Evolutionary conservation across 1,139 yeast genomes (phyloP).

Genomic region (Taiozyma sp.): DNA sequence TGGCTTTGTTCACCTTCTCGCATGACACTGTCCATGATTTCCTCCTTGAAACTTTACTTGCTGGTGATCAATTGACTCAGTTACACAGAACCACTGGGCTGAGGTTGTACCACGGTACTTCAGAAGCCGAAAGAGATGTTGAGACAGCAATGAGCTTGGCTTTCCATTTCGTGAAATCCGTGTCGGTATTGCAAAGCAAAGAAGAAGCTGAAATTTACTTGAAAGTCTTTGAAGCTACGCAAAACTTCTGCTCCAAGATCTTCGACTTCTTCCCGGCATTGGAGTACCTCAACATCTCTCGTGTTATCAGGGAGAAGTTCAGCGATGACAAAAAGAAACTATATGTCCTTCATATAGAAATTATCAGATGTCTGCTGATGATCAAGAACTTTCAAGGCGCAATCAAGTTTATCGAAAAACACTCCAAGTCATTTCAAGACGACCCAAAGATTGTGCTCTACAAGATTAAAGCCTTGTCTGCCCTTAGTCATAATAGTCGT

Average conservation of each 20-base stretch:
- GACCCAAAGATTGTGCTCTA: constrained; percentile 24
- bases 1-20: constrained; percentile 35
- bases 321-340: not conserved
- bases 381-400: constrained; percentile 7
- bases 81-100: constrained; percentile 42
- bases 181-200: constrained; percentile 1
- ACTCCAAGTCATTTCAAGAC: constrained; percentile 8
- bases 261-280: constrained; percentile 16
- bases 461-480: constrained; percentile 38
- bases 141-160: constrained; percentile 13
- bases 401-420: constrained; percentile 12
- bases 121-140: constrained; percentile 2
- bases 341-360: constrained; percentile 11
- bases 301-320: constrained; percentile 3
- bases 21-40: constrained; percentile 33
- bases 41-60: constrained; percentile 20
- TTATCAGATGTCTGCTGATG: constrained; percentile 11
- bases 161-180: constrained; percentile 15
- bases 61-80: constrained; percentile 28
- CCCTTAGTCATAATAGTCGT: constrained; percentile 25
- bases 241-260: constrained; percentile 11
- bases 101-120: constrained; percentile 29
- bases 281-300: constrained; percentile 9
- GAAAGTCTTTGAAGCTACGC: constrained; percentile 10
- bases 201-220: constrained; percentile 12